Evolutionary conservation across 768 basidiomycete genomes (phyloP).

Genomic region (Daedaleopsis nitida): DNA sequence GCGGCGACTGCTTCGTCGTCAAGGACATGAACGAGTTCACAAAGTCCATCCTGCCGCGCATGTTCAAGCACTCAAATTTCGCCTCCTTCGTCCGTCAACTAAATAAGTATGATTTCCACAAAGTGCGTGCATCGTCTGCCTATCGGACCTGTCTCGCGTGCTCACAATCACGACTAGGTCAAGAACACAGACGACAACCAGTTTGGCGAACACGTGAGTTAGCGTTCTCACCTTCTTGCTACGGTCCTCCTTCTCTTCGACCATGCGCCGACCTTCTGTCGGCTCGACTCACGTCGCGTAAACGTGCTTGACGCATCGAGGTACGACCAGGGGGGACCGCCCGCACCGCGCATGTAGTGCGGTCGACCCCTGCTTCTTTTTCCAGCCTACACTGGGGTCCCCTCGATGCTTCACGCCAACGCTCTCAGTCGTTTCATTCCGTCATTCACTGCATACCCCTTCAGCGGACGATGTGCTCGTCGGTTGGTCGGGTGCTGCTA

Average conservation of each 20-base stretch:
- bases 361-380: too few species aligned
- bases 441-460: too few species aligned
- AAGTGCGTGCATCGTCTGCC: constrained; percentile 43
- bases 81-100: constrained; percentile 90
- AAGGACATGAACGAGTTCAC: constrained; percentile 99
- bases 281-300: background rate
- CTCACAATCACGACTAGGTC: constrained; percentile 42
- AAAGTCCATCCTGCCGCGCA: constrained; percentile 81
- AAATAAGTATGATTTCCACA: constrained; percentile 97
- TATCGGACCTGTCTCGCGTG: constrained; percentile 3
- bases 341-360: too few species aligned
- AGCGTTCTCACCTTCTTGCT: constrained; percentile 21
- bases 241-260: background rate
- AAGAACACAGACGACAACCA: constrained; percentile 85
- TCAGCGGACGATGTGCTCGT: too few species aligned
- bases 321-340: too few species aligned
- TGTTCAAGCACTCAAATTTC: constrained; percentile 97
- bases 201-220: constrained; percentile 58
- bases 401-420: too few species aligned
- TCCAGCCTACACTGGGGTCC: too few species aligned
- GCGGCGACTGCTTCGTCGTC: constrained; percentile 89
- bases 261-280: too few species aligned
- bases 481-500: too few species aligned
- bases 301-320: too few species aligned
- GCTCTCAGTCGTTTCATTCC: too few species aligned